Conservation (phyloP, 306 rosid species). For the Vigna reflexopilosa region DNA sequence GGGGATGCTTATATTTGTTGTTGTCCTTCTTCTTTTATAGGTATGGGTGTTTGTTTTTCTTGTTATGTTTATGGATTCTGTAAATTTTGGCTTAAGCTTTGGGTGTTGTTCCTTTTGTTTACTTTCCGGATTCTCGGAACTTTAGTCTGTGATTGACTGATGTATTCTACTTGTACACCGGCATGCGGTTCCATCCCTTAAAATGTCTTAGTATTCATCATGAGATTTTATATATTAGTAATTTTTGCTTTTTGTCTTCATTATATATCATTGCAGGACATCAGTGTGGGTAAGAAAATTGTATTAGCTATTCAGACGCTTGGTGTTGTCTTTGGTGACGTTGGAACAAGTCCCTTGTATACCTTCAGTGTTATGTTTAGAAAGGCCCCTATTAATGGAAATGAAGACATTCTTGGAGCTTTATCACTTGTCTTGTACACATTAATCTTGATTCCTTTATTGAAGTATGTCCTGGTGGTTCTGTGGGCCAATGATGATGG, state of each 20-base stretch:
- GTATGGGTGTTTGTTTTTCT: not conserved
- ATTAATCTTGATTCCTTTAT: constrained; percentile 84
- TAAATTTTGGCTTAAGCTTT: constrained; percentile 6
- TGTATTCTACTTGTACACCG: not conserved
- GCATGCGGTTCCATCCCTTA: not conserved
- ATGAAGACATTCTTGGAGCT: constrained; percentile 97
- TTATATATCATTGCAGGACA: constrained; percentile 68
- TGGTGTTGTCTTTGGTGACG: constrained; percentile 99
- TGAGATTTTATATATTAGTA: not conserved
- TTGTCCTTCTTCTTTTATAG: not conserved
- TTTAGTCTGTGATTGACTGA: not conserved
- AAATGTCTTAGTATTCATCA: not conserved
- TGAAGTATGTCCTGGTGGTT: constrained; percentile 91
- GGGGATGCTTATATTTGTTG: not conserved
- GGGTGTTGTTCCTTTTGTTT: not conserved
- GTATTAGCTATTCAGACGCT: constrained; percentile 88
- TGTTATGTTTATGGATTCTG: constrained; percentile 18
- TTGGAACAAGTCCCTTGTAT: constrained; percentile 97
- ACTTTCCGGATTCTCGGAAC: constrained; percentile 26
- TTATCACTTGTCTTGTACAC: constrained; percentile 92
- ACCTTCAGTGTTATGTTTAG: constrained; percentile 96
- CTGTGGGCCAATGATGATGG: constrained; percentile 98
- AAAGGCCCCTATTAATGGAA: constrained; percentile 85
- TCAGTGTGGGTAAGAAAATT: constrained; percentile 74
- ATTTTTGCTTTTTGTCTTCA: constrained; percentile 30